Conservation (phyloP, 192 early-diverging fungal species). For the Cetraspora pellucida region DNA sequence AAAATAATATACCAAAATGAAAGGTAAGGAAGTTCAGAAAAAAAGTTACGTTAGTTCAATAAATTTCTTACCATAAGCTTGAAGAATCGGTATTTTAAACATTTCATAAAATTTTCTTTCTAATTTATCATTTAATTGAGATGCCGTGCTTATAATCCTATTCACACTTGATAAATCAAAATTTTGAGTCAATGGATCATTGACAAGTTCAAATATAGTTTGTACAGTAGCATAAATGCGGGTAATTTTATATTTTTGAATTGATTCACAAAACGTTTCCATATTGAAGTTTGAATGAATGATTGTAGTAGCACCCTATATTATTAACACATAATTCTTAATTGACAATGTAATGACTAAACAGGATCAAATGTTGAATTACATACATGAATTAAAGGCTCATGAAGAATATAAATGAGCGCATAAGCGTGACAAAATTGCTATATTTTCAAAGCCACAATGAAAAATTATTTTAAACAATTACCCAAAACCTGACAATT, state of each 20-base stretch:
- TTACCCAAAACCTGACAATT: too few species aligned
- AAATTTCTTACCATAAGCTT: slow-evolving; percentile 52
- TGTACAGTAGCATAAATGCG: slow-evolving; percentile 59
- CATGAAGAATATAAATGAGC: slow-evolving; percentile 30
- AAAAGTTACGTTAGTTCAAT: too few species aligned
- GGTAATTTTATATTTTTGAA: slow-evolving; percentile 56
- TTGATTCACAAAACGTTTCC: slow-evolving; percentile 49
- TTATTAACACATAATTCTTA: too few species aligned
- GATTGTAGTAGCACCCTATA: slow-evolving; percentile 47
- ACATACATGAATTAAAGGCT: slow-evolving; percentile 3
- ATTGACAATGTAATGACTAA: too few species aligned
- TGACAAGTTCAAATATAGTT: slow-evolving; percentile 67
- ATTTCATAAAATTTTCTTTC: slow-evolving; percentile 43
- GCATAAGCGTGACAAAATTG: slow-evolving; percentile 52
- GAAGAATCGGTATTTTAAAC: slow-evolving; percentile 43
- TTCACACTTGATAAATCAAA: slow-evolving; percentile 62
- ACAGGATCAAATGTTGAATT: too few species aligned
- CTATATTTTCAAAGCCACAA: slow-evolving; percentile 19
- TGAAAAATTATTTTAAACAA: too few species aligned
- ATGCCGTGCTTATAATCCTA: slow-evolving; percentile 62
- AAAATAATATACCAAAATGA: too few species aligned
- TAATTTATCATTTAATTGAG: slow-evolving; percentile 53
- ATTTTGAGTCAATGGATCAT: slow-evolving; percentile 62
- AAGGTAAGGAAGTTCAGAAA: too few species aligned
- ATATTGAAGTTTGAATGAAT: slow-evolving; percentile 68